Base-by-base conservation (phyloP, 805 yeast genomes). In the Priceomyces castillae region DNA sequence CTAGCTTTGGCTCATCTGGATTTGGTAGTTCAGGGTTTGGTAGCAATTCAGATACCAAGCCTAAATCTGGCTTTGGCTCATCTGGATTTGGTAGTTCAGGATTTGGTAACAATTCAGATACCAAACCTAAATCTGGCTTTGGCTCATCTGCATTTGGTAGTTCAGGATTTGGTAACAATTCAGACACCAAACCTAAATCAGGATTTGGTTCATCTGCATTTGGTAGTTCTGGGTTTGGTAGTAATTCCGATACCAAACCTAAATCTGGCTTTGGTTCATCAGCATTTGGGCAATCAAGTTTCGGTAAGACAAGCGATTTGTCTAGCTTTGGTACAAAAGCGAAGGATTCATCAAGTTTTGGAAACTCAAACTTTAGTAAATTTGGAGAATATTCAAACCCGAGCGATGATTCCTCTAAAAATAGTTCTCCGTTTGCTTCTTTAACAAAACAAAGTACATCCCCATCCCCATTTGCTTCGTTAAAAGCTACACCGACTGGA, bases 1-100 rank as follows among this genome's bases (percentile, higher is more conserved):
- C 49, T 11, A 42, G 49, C 3, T 56, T 53, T 39, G 61, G 61
- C 3, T 19, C 43, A 7, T 17, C 50, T 14, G 41, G 50, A 9
- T 50, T 53, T 35, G 56, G 55, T 7, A 15, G 19, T 22, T 34
- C 47, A 9, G 40, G 50, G 4, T 40, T 42, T 40, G 50, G 50
- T 15, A 28, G 7, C 10, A 28, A 28, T 9, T n/a, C 31, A 12
- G 15, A 28, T 5, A 11, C 46, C 3, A 41, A 14, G 7, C 7
- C 39, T 15, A 17, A 20, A 14, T 14, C 34, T 37, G 42, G 36
- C 12, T 43, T 43, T 39, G 46, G 43, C 7, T 16, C 28, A n/a
- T 17, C 41, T 4, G n/a, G 23, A 6, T 18, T 19, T 26, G 30
- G 28, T 2, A 17, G 16, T 20, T 28, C 42, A 19, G 35, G 30